Percentiles rank a stretch among this genome's conserved stretches.
Evolutionary conservation across 1,139 yeast genomes (phyloP).

Genomic region (Diutina mesorugosa): DNA sequence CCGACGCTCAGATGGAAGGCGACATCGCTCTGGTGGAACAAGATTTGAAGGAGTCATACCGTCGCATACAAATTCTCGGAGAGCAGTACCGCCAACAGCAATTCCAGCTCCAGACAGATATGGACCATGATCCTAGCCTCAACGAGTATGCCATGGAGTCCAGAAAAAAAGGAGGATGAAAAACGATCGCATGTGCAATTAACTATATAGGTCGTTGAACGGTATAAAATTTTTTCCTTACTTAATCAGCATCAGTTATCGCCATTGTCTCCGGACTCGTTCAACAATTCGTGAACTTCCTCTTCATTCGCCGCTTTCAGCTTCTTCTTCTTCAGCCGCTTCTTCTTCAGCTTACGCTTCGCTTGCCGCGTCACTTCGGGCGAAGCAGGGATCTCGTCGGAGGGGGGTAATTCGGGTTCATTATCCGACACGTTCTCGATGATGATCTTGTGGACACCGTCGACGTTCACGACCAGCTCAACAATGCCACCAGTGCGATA

Average conservation of each 20-base stretch:
- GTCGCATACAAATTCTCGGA: neutral
- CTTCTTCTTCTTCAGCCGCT: neutral
- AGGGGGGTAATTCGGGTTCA: constrained; percentile 8
- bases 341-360: neutral
- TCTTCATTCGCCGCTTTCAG: neutral
- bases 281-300: neutral
- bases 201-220: too few species aligned
- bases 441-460: constrained; percentile 79
- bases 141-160: neutral
- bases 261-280: neutral
- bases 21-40: neutral
- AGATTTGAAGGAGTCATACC: neutral
- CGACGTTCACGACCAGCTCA: constrained; percentile 73
- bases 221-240: too few species aligned
- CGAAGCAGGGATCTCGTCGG: neutral
- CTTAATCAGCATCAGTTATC: neutral
- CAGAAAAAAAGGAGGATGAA: too few species aligned
- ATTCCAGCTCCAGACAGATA: neutral
- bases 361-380: neutral
- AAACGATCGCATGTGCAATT: too few species aligned
- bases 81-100: neutral
- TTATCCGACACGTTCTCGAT: constrained; percentile 48
- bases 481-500: constrained; percentile 60
- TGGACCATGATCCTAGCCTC: neutral
- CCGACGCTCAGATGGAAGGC: neutral